Conservation (phyloP, 805 yeast species). For the Scheffersomyces amazonensis region DNA sequence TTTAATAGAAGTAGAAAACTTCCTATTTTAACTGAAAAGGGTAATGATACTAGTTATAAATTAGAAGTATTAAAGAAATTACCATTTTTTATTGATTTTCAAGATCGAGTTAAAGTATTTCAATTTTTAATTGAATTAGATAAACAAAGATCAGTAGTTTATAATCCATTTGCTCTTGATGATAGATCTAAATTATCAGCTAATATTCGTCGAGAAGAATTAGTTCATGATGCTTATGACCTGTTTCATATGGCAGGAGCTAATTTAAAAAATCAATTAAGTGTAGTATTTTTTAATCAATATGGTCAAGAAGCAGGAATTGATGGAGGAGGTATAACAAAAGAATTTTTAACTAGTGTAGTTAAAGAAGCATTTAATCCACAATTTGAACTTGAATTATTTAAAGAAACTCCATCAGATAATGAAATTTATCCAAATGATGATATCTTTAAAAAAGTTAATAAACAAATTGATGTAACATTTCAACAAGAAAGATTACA, state of each 20-base stretch:
- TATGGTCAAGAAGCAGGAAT: slow-evolving; percentile 79
- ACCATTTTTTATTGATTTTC: slow-evolving; percentile 81
- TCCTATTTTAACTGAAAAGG: neutral
- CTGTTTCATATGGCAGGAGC: slow-evolving; percentile 52
- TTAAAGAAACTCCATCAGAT: slow-evolving; percentile 40
- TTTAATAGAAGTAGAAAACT: neutral
- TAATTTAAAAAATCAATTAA: slow-evolving; percentile 54
- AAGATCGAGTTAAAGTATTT: slow-evolving; percentile 69
- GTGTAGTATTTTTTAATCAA: slow-evolving; percentile 67
- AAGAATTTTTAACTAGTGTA: slow-evolving; percentile 79
- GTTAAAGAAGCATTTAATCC: slow-evolving; percentile 64
- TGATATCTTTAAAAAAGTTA: slow-evolving; percentile 36
- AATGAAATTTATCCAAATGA: slow-evolving; percentile 78
- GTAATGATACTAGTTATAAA: slow-evolving; percentile 20
- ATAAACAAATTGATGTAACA: slow-evolving; percentile 27
- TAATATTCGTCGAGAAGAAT: slow-evolving; percentile 61
- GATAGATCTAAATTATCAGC: slow-evolving; percentile 36
- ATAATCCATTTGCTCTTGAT: slow-evolving; percentile 12
- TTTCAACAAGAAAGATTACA: slow-evolving; percentile 21
- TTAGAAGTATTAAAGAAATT: slow-evolving; percentile 55
- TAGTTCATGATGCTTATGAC: slow-evolving; percentile 74
- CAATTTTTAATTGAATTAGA: slow-evolving; percentile 61
- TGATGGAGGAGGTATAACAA: slow-evolving; percentile 96
- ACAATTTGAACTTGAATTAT: slow-evolving; percentile 21
- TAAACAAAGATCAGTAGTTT: slow-evolving; percentile 19